Evolutionary conservation across 495 filamentous ascomycete species (phyloP).

Genomic region (Neurospora hispaniola): DNA sequence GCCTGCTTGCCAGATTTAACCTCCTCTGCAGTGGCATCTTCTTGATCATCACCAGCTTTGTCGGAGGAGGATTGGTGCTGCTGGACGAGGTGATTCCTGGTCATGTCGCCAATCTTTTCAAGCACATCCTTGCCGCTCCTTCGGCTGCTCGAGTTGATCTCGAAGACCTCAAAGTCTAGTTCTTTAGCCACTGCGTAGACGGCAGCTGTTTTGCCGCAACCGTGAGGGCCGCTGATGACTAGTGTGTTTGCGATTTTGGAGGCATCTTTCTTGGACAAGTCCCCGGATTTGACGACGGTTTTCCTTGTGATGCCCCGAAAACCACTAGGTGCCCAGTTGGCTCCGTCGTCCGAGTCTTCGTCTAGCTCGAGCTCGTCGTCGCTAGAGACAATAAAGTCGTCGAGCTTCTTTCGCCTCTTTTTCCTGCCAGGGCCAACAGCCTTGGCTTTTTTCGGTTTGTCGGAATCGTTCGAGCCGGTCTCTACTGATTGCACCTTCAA

Average conservation of each 20-base stretch:
- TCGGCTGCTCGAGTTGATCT: slow-evolving; percentile 76
- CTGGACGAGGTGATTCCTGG: slow-evolving; percentile 77
- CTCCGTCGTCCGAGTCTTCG: slow-evolving; percentile 57
- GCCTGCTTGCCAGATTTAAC: slow-evolving; percentile 59
- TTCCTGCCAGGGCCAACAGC: slow-evolving; percentile 45
- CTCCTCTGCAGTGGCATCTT: slow-evolving; percentile 44
- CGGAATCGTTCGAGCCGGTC: slow-evolving; percentile 42
- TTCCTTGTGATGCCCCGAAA: slow-evolving; percentile 33
- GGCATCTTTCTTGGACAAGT: slow-evolving; percentile 34
- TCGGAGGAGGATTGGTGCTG: slow-evolving; percentile 22
- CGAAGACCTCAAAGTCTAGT: slow-evolving; percentile 88
- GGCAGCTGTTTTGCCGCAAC: slow-evolving; percentile 88
- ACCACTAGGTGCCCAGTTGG: slow-evolving; percentile 36
- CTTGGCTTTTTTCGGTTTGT: slow-evolving; percentile 36
- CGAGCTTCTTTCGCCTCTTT: slow-evolving; percentile 60
- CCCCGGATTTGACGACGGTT: slow-evolving; percentile 54
- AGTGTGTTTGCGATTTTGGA: slow-evolving; percentile 48
- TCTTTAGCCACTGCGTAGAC: slow-evolving; percentile 94
- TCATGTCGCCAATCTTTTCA: slow-evolving; percentile 94
- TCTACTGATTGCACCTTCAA: slow-evolving; percentile 67
- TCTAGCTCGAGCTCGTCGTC: slow-evolving; percentile 77
- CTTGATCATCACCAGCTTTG: slow-evolving; percentile 13
- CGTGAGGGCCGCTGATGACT: slow-evolving; percentile 78
- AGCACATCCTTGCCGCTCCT: slow-evolving; percentile 83
- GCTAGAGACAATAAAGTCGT: slow-evolving; percentile 78